phyloP scores from a whole-genome alignment of 768 basidiomycete genomes.

The Xerocomellus dryophilus region DNA sequence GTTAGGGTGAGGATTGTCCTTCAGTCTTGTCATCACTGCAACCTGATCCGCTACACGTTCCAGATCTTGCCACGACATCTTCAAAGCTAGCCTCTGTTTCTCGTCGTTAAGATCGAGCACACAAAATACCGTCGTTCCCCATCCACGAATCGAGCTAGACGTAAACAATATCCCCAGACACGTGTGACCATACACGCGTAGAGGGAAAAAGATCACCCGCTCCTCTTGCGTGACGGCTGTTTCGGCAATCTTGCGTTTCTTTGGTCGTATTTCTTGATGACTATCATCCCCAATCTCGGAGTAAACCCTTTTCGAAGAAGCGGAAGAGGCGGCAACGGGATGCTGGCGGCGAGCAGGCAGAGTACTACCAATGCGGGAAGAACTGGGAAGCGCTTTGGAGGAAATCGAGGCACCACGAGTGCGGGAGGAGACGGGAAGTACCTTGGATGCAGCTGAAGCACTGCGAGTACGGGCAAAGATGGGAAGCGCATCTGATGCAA shows the following conservation, averaged over 20 bases:
- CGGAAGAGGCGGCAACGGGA: background rate
- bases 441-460: background rate
- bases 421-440: background rate
- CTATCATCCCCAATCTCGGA: background rate
- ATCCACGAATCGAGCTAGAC: conserved; percentile 10
- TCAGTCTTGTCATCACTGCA: background rate
- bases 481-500: background rate
- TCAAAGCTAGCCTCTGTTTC: background rate
- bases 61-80: background rate
- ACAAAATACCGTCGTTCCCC: conserved; percentile 7
- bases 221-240: background rate
- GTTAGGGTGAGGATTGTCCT: background rate
- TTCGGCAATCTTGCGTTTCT: background rate
- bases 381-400: too few species aligned
- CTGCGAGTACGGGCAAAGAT: background rate
- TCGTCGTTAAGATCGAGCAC: background rate
- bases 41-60: background rate
- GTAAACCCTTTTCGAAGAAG: conserved; percentile 1
- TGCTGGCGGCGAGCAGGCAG: background rate
- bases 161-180: background rate
- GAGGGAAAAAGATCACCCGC: background rate
- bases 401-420: too few species aligned
- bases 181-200: background rate
- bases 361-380: too few species aligned
- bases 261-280: background rate